phyloP scores from a whole-genome alignment of 1,284 basidiomycete genomes.

The Xerocomus amazonicus region DNA sequence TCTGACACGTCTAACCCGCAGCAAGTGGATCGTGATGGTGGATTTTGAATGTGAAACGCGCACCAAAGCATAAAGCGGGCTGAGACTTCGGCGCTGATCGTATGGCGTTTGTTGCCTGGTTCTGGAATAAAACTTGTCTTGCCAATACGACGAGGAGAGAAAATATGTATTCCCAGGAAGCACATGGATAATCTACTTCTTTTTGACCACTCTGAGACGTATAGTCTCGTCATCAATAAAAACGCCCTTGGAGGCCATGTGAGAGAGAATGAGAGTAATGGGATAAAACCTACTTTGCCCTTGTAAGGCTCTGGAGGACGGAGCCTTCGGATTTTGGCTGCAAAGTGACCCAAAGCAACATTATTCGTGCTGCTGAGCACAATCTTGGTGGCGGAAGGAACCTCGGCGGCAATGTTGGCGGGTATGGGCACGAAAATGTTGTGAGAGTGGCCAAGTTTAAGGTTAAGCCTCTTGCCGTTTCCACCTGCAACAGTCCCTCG shows the following conservation, averaged over 20 bases:
- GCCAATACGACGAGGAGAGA: neutral
- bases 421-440: slow-evolving; percentile 83
- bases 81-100: neutral
- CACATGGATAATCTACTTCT: slow-evolving; percentile 67
- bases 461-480: slow-evolving; percentile 66
- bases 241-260: slow-evolving; percentile 61
- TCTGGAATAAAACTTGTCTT: neutral
- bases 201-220: slow-evolving; percentile 88
- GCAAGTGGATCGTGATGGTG: neutral
- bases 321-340: slow-evolving; percentile 80
- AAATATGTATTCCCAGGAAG: slow-evolving; percentile 5
- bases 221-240: slow-evolving; percentile 90
- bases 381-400: slow-evolving; percentile 70
- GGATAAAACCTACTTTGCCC: slow-evolving; percentile 72
- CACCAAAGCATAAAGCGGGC: neutral
- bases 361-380: slow-evolving; percentile 69
- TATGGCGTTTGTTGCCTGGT: neutral
- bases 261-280: slow-evolving; percentile 2
- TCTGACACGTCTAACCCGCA: neutral
- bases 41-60: neutral
- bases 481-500: slow-evolving; percentile 53
- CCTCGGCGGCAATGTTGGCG: slow-evolving; percentile 70
- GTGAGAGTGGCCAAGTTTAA: slow-evolving; percentile 93
- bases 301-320: slow-evolving; percentile 97
- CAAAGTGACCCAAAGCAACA: slow-evolving; percentile 81